Percentiles rank a stretch among this genome's conserved stretches.
Evolutionary conservation across 2,329 filamentous ascomycete genomes (phyloP).

Genomic region (Botrytis fabae): DNA sequence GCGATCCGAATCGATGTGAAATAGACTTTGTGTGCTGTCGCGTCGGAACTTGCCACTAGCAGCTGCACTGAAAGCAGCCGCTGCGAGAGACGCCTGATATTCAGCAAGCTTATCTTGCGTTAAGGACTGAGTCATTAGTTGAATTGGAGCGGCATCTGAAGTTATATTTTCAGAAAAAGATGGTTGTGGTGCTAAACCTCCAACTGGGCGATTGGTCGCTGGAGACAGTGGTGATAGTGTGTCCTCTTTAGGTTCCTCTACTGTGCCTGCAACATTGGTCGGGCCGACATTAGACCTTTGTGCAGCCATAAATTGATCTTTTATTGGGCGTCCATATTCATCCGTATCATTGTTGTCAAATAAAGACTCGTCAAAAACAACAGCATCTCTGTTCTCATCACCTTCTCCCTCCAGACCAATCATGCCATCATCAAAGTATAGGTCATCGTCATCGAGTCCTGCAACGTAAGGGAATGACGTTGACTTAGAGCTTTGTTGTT

Average conservation of each 20-base stretch:
- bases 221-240: neutral
- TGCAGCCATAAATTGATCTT: constrained; percentile 38
- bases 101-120: constrained; percentile 62
- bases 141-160: neutral
- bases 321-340: constrained; percentile 60
- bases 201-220: constrained; percentile 2
- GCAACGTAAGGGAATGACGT: constrained; percentile 26
- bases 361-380: constrained; percentile 69
- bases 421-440: constrained; percentile 73
- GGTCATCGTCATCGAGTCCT: constrained; percentile 33
- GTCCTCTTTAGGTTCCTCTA: neutral
- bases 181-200: constrained; percentile 33
- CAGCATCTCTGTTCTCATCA: constrained; percentile 48
- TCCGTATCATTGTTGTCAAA: constrained; percentile 70
- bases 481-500: constrained; percentile 5
- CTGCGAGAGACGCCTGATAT: constrained; percentile 82
- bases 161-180: constrained; percentile 29
- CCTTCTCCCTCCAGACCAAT: constrained; percentile 52
- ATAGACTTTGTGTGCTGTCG: constrained; percentile 40
- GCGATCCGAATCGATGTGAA: constrained; percentile 31
- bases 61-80: constrained; percentile 75
- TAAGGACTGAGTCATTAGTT: constrained; percentile 40
- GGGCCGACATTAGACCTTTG: constrained; percentile 30
- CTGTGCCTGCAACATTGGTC: constrained; percentile 24
- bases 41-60: constrained; percentile 74